Base-by-base conservation (phyloP, 805 yeast species). In the Komagataella mondaviorum region DNA sequence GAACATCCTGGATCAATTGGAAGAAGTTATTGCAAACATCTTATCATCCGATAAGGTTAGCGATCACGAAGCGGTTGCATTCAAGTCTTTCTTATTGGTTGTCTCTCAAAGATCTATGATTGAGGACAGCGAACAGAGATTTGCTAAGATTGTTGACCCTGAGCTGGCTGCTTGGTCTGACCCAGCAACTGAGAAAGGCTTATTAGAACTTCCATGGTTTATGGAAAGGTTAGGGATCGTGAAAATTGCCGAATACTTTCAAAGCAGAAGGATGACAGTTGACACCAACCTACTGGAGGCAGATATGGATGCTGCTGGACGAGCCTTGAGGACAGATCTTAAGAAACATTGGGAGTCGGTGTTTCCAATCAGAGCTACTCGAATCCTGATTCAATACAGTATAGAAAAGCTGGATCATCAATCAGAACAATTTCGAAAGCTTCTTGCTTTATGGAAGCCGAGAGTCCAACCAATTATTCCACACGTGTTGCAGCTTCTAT, bases 191-290 rank as follows among this genome's bases (percentile, higher is more conserved):
- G 89, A 88, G 55, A 88, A 88, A 61, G 97, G 97, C 0, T 70
- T 93, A 24, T 71, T 83, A 60, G 95, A 91, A 61, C 72, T 95
- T 47, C 96, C 88, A 54, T 93, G 98, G 98, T 93, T 93, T 59
- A 91, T 93, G 98, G 98, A 90, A 66, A 77, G 97, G 59, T 76
- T 95, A 50, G 99, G 99, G 2, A 88, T 93, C 51, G 98, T 89
- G 2, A 81, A 82, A 62, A 95, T 93, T 60, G 96, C 97, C 0
- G 85, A 85, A 53, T 93, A 93, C 62, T 93, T 95, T 66, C 82
- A 83, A 55, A 76, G 78, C 6, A 73, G 98, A 57, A 86, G 87
- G 4, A 90, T 95, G 36, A 77, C 85, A 1, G 88, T 90, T 4
- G 67, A 73, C 23, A 85, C 95, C 2, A 80, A 89, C 64, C 66